Evolutionary conservation across 169 alveolate species (phyloP), one percentile per base, ranked within the genome.

Genomic region (Plasmodium ovale): DNA sequence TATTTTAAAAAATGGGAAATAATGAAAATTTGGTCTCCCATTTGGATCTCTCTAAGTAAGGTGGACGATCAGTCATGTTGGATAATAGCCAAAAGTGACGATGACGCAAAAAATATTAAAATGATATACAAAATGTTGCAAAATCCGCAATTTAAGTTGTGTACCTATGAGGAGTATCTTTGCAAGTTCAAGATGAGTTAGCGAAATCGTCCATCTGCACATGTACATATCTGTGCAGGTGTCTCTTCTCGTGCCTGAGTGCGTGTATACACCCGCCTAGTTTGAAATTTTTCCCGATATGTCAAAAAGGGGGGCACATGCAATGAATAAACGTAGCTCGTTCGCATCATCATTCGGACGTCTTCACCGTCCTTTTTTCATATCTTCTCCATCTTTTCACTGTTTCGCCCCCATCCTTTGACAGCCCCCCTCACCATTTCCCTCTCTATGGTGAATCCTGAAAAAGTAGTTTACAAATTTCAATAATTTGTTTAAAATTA

Each of bases 1-100:
- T 71, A 91, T 51, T 95, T 97, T 97, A 93, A 93, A 72, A 95
- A 95, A 88, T 95, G 97, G 97, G 97, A 95, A 33, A 92, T 95
- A 44, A 93, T 95, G 97, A 95, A 95, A 88, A 94, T 95, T 27
- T 89, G 95, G 96, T 95, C 98, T 0, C 98, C 98, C 2, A 92
- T 95, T 33, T 95, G 97, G 97, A 94, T 95, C 25, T 74, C 95
- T 39, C 87, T 95, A 42, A 88, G 93, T 62, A 92, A 89, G 89
- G 94, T 94, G 42, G 97, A 95, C 68, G 96, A 87, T 58, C 89
- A 92, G 42, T 92, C 97, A 16, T 95, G 97, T 53, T 95, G 98
- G 98, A 69, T 95, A 21, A 93, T 95, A 31, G 97, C 95, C 29
- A 94, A 92, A 88, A 93, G 94, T 84, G 96, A 92, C 65, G 97